Evolutionary conservation across 768 basidiomycete species (phyloP), one percentile per base, ranked within the genome.

Genomic region (Collybiopsis luxurians): DNA sequence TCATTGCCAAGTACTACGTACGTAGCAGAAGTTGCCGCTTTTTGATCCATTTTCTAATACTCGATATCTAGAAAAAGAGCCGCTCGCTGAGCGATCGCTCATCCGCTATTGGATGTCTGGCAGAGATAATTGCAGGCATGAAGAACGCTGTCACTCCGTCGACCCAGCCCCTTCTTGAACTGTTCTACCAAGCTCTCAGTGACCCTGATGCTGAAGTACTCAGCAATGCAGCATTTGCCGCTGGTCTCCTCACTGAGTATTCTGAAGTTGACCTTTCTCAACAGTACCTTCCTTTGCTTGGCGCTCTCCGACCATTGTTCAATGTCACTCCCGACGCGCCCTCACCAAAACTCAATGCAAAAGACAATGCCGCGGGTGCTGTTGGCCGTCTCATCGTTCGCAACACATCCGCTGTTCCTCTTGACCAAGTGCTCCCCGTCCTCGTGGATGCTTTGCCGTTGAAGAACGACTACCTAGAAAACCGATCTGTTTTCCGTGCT

Each of bases 291-390:
- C 80, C 79, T 58, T 77, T 98, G 42, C 90, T 98, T 48, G 75
- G 74, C 34, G 86, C 86, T 1, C 84, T 98, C 45, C 89, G 84
- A 26, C 90, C 91, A 13, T 78, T 96, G 54, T 98, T 99, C 71
- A 70, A 78, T 43, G 78, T 89, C 34, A 64, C 83, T 7, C 72
- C 83, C 0, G 83, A 87, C 57, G 77, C 90, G 5, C 76, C 86
- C n/a, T 66, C 82, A 5, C 73, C 90, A 6, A 78, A 77, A 43
- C 72, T 92, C 59, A 95, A 95, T 68, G 95, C 95, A 19, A 88
- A 88, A 60, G 97, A 99, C 73, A 99, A 99, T 70, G 97, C 97
- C n/a, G 83, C 89, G 7, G 97, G 97, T 43, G 92, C 95, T 24
- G 90, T 98, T 52, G 85, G 86, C 4, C 87, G 97, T 15, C 80